These are phyloP conservation scores for Trichodelitschia bisporula DNA, from an alignment of 495 filamentous ascomycete genomes.

Conservation along the genomic window DNA sequence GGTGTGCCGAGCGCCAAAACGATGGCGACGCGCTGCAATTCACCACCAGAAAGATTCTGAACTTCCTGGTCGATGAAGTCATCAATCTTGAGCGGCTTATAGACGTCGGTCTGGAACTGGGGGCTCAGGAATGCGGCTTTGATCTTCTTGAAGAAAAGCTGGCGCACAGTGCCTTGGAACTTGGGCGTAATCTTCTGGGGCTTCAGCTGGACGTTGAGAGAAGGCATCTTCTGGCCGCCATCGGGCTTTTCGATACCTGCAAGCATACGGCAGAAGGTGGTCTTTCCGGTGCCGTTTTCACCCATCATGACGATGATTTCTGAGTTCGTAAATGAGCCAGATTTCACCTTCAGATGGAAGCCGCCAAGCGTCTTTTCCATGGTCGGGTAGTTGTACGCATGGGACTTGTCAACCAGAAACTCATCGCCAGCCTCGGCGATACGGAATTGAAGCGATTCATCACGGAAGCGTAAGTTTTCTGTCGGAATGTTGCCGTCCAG, in stretches of 20 bases:
- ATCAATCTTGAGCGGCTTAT: slow-evolving; percentile 91
- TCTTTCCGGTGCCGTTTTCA: slow-evolving; percentile 90
- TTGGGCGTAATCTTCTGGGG: slow-evolving; percentile 98
- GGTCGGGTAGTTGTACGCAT: slow-evolving; percentile 59
- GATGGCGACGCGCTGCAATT: slow-evolving; percentile 95
- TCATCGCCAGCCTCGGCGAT: slow-evolving; percentile 83
- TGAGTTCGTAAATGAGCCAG: slow-evolving; percentile 81
- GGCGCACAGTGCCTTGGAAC: slow-evolving; percentile 84
- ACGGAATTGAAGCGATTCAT: slow-evolving; percentile 90
- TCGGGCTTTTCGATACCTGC: slow-evolving; percentile 87
- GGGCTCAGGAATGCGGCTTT: slow-evolving; percentile 86
- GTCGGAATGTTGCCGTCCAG: slow-evolving; percentile 93
- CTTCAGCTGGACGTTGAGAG: slow-evolving; percentile 97
- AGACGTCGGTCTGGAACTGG: slow-evolving; percentile 97
- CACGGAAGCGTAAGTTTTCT: slow-evolving; percentile 94
- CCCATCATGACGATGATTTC: slow-evolving; percentile 99
- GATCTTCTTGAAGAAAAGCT: slow-evolving; percentile 93
- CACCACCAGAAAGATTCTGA: slow-evolving; percentile 94
- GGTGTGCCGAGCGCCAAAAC: slow-evolving; percentile 83
- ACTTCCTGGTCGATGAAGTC: slow-evolving; percentile 99
- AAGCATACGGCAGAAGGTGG: slow-evolving; percentile 90
- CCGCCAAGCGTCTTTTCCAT: slow-evolving; percentile 88
- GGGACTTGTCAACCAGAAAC: slow-evolving; percentile 61
- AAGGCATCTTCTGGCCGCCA: slow-evolving; percentile 43
- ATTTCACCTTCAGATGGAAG: slow-evolving; percentile 64